Evolutionary conservation across 2,329 filamentous ascomycete species (phyloP).

Genomic region (Didymella lethalis): DNA sequence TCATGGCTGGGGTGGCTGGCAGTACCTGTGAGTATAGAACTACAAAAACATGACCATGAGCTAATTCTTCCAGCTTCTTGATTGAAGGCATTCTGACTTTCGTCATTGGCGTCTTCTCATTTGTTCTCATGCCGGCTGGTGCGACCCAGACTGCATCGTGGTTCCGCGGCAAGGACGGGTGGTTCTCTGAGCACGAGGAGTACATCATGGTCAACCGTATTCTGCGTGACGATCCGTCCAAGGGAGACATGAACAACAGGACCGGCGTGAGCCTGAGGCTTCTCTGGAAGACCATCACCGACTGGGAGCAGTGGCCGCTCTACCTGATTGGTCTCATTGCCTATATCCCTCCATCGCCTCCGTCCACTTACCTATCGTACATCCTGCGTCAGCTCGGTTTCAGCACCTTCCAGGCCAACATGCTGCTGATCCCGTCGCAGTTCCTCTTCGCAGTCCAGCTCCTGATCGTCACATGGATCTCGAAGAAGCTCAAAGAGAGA

Average conservation of each 20-base stretch:
- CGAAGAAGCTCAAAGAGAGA: slow-evolving; percentile 57
- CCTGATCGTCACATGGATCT: slow-evolving; percentile 55
- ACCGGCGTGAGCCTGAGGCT: slow-evolving; percentile 32
- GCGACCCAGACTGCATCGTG: slow-evolving; percentile 61
- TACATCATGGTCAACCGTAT: slow-evolving; percentile 69
- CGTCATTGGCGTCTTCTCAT: slow-evolving; percentile 61
- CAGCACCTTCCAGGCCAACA: slow-evolving; percentile 67
- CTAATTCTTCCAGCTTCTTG: slow-evolving; percentile 49
- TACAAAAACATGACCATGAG: slow-evolving; percentile 49
- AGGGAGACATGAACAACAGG: slow-evolving; percentile 61
- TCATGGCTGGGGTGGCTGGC: slow-evolving; percentile 55
- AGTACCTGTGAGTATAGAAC: slow-evolving; percentile 29
- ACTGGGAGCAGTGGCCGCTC: slow-evolving; percentile 46
- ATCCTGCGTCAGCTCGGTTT: slow-evolving; percentile 67
- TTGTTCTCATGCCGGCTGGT: slow-evolving; percentile 63
- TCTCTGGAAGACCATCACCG: slow-evolving; percentile 36
- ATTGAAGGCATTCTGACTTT: slow-evolving; percentile 65
- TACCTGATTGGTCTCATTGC: slow-evolving; percentile 56
- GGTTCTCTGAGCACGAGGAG: slow-evolving; percentile 68
- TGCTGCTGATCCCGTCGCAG: slow-evolving; percentile 65
- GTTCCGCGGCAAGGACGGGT: slow-evolving; percentile 66
- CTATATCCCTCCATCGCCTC: slow-evolving; percentile 37
- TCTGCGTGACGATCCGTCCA: slow-evolving; percentile 65
- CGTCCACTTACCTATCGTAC: slow-evolving; percentile 59
- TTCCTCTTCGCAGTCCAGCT: slow-evolving; percentile 53